phyloP scores from a whole-genome alignment of 345 rosid species.

The Gossypium thurberi region DNA sequence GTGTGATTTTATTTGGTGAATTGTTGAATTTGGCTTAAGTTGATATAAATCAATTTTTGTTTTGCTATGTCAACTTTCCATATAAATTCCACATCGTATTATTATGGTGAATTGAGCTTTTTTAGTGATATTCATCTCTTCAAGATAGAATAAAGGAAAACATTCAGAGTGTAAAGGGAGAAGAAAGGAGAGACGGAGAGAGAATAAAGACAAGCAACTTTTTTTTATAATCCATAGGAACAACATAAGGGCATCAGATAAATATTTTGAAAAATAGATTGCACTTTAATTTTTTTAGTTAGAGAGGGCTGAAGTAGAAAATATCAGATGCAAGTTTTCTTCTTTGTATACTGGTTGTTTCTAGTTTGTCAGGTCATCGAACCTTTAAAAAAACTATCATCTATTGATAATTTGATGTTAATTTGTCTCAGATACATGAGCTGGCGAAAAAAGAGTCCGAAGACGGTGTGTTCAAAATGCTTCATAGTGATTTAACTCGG shows the following conservation, averaged over 20 bases:
- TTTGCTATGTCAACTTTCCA: not conserved
- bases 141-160: not conserved
- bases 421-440: constrained; percentile 69
- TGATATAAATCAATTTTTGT: not conserved
- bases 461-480: constrained; percentile 91
- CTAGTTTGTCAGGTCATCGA: not conserved
- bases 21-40: not conserved
- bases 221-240: not conserved
- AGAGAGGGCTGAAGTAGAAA: not conserved
- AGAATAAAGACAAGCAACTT: not conserved
- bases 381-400: not conserved
- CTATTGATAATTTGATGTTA: constrained; percentile 19
- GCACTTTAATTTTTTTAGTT: not conserved
- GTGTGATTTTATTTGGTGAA: not conserved
- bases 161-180: not conserved
- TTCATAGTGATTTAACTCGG: constrained; percentile 93
- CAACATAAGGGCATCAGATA: not conserved
- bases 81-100: not conserved
- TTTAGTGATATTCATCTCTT: not conserved
- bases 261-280: too few species aligned
- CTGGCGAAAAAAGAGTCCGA: constrained; percentile 94
- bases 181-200: not conserved
- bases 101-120: not conserved
- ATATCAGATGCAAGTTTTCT: not conserved
- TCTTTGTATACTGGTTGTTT: not conserved